Evolutionary conservation across 78 protist genomes (phyloP).

Genomic region (slime mould (Dictyostelium discoideum)): DNA sequence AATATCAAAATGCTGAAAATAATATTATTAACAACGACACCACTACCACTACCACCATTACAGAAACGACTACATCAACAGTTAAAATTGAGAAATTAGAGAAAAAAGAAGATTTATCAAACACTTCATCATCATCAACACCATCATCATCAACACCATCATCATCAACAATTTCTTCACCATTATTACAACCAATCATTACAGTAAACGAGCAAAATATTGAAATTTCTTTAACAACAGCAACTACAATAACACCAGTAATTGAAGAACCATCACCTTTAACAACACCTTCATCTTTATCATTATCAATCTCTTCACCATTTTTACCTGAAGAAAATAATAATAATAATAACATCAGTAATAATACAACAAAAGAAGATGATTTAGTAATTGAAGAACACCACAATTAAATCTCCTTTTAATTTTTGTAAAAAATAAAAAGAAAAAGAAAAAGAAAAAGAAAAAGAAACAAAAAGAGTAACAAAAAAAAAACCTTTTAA

Average conservation of each 20-base stretch:
- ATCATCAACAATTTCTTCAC: not conserved
- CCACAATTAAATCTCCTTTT: no score
- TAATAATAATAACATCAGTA: not conserved
- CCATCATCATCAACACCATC: not conserved
- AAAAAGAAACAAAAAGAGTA: not conserved
- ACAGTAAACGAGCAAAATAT: not conserved
- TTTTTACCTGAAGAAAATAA: not conserved
- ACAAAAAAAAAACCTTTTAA: not conserved
- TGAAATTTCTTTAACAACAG: not conserved
- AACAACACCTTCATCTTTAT: not conserved
- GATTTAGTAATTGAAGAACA: not conserved
- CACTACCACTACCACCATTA: no score
- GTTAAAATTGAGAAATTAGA: not conserved
- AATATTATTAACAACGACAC: not conserved
- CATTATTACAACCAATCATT: not conserved
- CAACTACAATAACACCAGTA: not conserved
- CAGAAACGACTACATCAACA: not conserved
- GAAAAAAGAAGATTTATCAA: not conserved
- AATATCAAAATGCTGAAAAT: not conserved
- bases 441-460: no score
- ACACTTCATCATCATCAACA: not conserved
- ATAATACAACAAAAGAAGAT: not conserved
- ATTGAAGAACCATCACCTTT: not conserved
- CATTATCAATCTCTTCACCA: not conserved
- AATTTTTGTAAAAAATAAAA: no score